Conservation (phyloP, 805 yeast species). For the Schwanniomyces occidentalis region DNA sequence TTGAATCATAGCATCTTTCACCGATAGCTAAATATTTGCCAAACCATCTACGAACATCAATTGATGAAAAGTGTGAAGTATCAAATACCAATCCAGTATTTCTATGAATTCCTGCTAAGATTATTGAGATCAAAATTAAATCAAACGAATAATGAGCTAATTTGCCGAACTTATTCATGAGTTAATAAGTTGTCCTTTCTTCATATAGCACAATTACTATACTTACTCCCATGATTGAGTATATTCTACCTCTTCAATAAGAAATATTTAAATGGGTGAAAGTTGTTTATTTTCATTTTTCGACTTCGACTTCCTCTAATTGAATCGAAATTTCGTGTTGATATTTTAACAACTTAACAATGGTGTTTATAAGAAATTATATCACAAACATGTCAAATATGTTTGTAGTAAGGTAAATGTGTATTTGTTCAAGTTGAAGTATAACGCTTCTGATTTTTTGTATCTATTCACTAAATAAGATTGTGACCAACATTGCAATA, state of each 20-base stretch:
- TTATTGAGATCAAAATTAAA: constrained; percentile 72
- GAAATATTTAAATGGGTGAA: too few species aligned
- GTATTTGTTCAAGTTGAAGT: too few species aligned
- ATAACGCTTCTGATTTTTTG: too few species aligned
- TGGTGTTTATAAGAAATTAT: constrained; percentile 2
- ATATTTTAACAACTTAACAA: not conserved
- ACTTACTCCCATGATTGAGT: constrained; percentile 6
- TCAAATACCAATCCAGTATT: constrained; percentile 73
- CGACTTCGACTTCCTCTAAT: too few species aligned
- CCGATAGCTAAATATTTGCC: constrained; percentile 59
- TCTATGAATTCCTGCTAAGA: constrained; percentile 82
- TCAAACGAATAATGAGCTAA: constrained; percentile 75
- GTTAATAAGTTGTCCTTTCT: too few species aligned
- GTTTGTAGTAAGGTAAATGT: not conserved
- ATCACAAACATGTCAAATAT: not conserved
- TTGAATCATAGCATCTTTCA: constrained; percentile 54
- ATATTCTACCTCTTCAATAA: not conserved
- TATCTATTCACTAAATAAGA: too few species aligned
- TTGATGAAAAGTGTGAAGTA: constrained; percentile 50
- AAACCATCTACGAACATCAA: constrained; percentile 47
- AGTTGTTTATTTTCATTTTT: too few species aligned
- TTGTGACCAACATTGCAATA: too few species aligned
- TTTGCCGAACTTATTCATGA: constrained; percentile 63
- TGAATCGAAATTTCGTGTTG: too few species aligned
- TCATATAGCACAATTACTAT: not conserved